Evolutionary conservation across 495 filamentous ascomycete species (phyloP).

Genomic region (Penicillium fimorum): DNA sequence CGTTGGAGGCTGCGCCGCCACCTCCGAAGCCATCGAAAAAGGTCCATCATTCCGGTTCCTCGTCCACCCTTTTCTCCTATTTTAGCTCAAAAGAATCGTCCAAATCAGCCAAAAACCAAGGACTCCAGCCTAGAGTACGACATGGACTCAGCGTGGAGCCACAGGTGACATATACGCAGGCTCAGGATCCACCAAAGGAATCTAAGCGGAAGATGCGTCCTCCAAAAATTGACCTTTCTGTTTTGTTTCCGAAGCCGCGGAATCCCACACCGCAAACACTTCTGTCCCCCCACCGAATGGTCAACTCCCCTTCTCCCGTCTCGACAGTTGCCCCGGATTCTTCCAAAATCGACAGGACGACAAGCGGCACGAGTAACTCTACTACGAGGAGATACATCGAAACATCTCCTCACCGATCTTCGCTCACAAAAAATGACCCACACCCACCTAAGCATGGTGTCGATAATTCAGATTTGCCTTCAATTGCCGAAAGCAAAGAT

Average conservation of each 20-base stretch:
- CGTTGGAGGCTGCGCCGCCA: slow-evolving; percentile 26
- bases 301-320: slow-evolving; percentile 44
- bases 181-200: slow-evolving; percentile 31
- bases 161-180: slow-evolving; percentile 26
- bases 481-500: slow-evolving; percentile 24
- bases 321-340: slow-evolving; percentile 35
- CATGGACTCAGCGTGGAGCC: slow-evolving; percentile 25
- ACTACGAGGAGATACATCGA: slow-evolving; percentile 31
- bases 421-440: slow-evolving; percentile 11
- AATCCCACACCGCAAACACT: slow-evolving; percentile 29
- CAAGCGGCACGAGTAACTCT: slow-evolving; percentile 12
- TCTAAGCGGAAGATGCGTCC: slow-evolving; percentile 45
- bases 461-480: slow-evolving; percentile 24
- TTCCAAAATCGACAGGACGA: slow-evolving; percentile 21
- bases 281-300: slow-evolving; percentile 47
- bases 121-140: slow-evolving; percentile 25
- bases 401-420: slow-evolving; percentile 23
- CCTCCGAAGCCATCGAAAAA: slow-evolving; percentile 32
- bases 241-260: slow-evolving; percentile 48
- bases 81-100: slow-evolving; percentile 36
- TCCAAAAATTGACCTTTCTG: slow-evolving; percentile 44
- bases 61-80: slow-evolving; percentile 37
- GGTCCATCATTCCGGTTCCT: slow-evolving; percentile 39
- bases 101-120: slow-evolving; percentile 18
- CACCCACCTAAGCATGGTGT: slow-evolving; percentile 7